phyloP scores from a whole-genome alignment of 306 rosid species.

The Pterocarpus santalinus region DNA sequence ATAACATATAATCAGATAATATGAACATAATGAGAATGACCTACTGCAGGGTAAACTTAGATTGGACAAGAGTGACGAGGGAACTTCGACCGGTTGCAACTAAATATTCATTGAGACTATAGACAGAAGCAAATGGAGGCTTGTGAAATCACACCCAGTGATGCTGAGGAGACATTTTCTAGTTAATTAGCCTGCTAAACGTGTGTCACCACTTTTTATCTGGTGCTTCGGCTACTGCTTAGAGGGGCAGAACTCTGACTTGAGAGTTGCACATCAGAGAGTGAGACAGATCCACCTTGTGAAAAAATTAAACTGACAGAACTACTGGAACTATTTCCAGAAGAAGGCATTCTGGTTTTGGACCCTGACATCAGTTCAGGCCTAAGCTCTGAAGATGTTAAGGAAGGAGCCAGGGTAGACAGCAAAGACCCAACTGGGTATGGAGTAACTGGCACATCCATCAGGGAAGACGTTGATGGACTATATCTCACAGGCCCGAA shows the following conservation, averaged over 20 bases:
- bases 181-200: conserved; percentile 31
- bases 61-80: conserved; percentile 33
- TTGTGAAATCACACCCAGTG: conserved; percentile 12
- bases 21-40: conserved; percentile 41
- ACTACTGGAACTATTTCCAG: conserved; percentile 66
- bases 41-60: conserved; percentile 43
- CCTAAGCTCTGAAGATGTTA: conserved; percentile 67
- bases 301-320: conserved; percentile 74
- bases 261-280: conserved; percentile 71
- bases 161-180: background rate
- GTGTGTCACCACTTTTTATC: conserved; percentile 66
- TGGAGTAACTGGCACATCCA: conserved; percentile 76
- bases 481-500: conserved; percentile 68
- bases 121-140: conserved; percentile 41
- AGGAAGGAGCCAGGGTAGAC: conserved; percentile 73
- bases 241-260: conserved; percentile 65
- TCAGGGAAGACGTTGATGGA: conserved; percentile 73
- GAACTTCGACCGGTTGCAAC: conserved; percentile 52
- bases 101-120: conserved; percentile 46
- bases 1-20: conserved; percentile 25
- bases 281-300: conserved; percentile 68
- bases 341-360: conserved; percentile 61
- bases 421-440: conserved; percentile 82
- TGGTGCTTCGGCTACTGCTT: conserved; percentile 65
- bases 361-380: conserved; percentile 61